These are phyloP conservation scores for Marasmius tenuissimus DNA, from an alignment of 1,284 basidiomycete genomes.

Conservation along the genomic window DNA sequence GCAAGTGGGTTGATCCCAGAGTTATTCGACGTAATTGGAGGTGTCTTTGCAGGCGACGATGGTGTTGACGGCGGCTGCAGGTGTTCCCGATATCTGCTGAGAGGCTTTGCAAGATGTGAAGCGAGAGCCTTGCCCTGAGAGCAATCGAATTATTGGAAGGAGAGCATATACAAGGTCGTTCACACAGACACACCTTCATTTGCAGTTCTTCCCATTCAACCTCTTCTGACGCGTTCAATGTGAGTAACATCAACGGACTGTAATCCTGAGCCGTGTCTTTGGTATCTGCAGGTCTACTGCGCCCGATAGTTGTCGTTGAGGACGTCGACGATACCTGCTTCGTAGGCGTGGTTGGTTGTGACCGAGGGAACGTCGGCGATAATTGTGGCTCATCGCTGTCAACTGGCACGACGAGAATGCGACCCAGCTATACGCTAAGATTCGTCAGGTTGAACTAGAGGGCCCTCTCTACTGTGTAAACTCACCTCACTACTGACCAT, in stretches of 20 bases:
- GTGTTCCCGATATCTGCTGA: slow-evolving; percentile 41
- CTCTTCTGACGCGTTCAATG: slow-evolving; percentile 57
- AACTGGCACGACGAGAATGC: slow-evolving; percentile 66
- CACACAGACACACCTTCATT: slow-evolving; percentile 48
- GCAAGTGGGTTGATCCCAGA: slow-evolving; percentile 13
- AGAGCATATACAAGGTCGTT: neutral
- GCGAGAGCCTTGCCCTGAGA: slow-evolving; percentile 55
- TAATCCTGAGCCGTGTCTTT: neutral
- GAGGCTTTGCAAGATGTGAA: slow-evolving; percentile 38
- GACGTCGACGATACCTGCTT: neutral
- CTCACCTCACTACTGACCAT: slow-evolving; percentile 76
- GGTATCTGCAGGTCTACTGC: neutral
- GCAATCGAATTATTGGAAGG: neutral
- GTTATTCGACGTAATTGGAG: slow-evolving; percentile 26
- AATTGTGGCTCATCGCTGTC: slow-evolving; percentile 33
- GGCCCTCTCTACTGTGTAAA: neutral
- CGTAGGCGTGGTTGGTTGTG: neutral
- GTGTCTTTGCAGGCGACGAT: slow-evolving; percentile 29
- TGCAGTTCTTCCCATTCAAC: slow-evolving; percentile 66
- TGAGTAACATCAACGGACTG: slow-evolving; percentile 61
- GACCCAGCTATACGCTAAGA: slow-evolving; percentile 51
- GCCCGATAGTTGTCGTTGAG: neutral
- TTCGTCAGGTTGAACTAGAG: slow-evolving; percentile 6
- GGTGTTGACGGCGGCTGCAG: slow-evolving; percentile 24
- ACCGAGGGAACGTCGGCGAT: slow-evolving; percentile 21